Evolutionary conservation across 2,329 filamentous ascomycete species (phyloP).

Genomic region (Colletotrichum sublineola): DNA sequence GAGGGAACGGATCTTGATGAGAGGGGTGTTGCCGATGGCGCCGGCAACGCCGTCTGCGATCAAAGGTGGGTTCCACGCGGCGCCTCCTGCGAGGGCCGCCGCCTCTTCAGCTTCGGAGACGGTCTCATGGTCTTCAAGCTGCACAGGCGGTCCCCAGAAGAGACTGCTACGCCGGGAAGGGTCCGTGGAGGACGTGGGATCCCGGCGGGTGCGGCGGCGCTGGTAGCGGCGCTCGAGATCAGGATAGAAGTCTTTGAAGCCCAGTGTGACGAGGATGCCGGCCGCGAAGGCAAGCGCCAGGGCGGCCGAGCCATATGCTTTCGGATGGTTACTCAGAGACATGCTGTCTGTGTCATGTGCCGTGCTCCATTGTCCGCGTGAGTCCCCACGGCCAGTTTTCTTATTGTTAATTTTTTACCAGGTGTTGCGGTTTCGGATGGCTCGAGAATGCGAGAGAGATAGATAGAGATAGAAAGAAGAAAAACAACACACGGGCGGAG

Average conservation of each 20-base stretch:
- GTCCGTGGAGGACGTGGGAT: constrained; percentile 32
- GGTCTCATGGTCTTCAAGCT: constrained; percentile 69
- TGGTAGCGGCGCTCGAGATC: constrained; percentile 77
- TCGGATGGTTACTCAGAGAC: constrained; percentile 72
- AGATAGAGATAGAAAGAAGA: background rate
- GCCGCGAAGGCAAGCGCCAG: constrained; percentile 80
- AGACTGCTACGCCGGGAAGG: constrained; percentile 57
- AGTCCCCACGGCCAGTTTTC: background rate
- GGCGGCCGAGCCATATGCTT: constrained; percentile 74
- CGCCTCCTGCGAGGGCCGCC: constrained; percentile 39
- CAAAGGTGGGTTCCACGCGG: constrained; percentile 44
- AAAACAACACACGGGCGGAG: background rate
- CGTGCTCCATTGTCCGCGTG: constrained; percentile 28
- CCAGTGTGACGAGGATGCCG: constrained; percentile 80
- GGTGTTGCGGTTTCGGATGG: constrained; percentile 14
- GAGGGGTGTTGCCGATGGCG: constrained; percentile 92
- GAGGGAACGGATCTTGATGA: constrained; percentile 87
- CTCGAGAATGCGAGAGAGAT: background rate
- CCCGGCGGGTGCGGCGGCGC: constrained; percentile 52
- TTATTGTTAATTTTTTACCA: background rate
- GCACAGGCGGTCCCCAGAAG: constrained; percentile 62
- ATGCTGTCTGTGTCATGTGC: constrained; percentile 54
- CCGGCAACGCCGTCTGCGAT: constrained; percentile 87
- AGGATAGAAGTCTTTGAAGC: constrained; percentile 84
- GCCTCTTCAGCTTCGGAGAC: constrained; percentile 46